phyloP scores from a whole-genome alignment of 352 stramenopile species.

The Albugo candida region DNA sequence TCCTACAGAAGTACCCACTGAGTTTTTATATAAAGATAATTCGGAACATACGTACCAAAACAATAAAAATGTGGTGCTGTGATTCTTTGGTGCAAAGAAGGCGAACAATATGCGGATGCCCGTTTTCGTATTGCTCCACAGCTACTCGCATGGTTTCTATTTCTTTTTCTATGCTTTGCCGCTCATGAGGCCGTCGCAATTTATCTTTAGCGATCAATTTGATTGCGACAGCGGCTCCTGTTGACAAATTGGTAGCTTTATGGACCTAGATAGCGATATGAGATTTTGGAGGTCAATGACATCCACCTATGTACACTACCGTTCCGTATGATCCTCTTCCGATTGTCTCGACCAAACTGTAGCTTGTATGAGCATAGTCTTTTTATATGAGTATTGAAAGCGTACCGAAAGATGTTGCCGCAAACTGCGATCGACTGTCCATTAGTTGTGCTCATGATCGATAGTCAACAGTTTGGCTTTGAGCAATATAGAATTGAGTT shows the following conservation, averaged over 20 bases:
- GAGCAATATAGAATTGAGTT: too few relatives aligned
- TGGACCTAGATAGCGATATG: slow-evolving; percentile 25
- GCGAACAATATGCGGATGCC: slow-evolving; percentile 67
- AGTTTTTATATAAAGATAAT: background rate
- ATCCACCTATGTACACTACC: slow-evolving; percentile 10
- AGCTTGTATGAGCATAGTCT: background rate
- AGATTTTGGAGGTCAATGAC: background rate
- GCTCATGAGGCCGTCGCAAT: slow-evolving; percentile 43
- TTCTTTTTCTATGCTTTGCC: slow-evolving; percentile 67
- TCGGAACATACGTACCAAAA: slow-evolving; percentile 27
- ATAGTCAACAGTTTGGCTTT: background rate
- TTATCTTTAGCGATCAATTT: slow-evolving; percentile 71
- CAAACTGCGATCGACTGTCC: slow-evolving; percentile 62
- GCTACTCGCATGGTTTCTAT: slow-evolving; percentile 73
- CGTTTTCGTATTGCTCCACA: slow-evolving; percentile 71
- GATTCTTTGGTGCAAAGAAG: slow-evolving; percentile 67
- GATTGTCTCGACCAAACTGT: slow-evolving; percentile 63
- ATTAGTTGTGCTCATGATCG: slow-evolving; percentile 31
- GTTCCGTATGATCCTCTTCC: slow-evolving; percentile 65
- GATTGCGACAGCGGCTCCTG: slow-evolving; percentile 47
- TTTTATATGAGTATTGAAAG: background rate
- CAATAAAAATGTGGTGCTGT: slow-evolving; percentile 66
- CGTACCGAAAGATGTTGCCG: slow-evolving; percentile 60
- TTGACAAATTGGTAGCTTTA: slow-evolving; percentile 68
- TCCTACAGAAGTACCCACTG: slow-evolving; percentile 17